Percentiles rank a stretch among this genome's conserved stretches.
These are phyloP conservation scores for Penicillium bovifimosum DNA, from an alignment of 495 filamentous ascomycete genomes.

Conservation along the genomic window DNA sequence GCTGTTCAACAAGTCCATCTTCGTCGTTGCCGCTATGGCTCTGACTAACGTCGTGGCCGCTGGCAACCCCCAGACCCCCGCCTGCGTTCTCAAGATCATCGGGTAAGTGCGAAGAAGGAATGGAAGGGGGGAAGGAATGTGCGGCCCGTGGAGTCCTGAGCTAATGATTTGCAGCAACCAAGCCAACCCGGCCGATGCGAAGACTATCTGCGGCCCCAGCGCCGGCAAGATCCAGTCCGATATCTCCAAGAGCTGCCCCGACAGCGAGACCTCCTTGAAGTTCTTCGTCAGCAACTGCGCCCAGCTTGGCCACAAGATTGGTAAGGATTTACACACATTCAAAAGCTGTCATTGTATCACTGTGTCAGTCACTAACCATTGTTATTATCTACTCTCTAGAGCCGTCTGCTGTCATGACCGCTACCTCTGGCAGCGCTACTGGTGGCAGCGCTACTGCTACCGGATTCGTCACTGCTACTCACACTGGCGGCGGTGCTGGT, in stretches of 20 bases:
- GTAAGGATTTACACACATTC: slow-evolving; percentile 21
- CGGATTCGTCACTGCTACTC: slow-evolving; percentile 7
- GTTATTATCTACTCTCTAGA: slow-evolving; percentile 1
- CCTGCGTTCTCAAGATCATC: slow-evolving; percentile 34
- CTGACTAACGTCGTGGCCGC: slow-evolving; percentile 28
- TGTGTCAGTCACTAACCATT: slow-evolving; percentile 2
- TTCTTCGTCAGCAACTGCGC: slow-evolving; percentile 31
- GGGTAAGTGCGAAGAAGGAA: slow-evolving; percentile 25
- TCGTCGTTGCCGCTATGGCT: slow-evolving; percentile 31
- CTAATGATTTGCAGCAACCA: slow-evolving; percentile 11
- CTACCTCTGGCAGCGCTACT: slow-evolving; percentile 15
- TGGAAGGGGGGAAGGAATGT: neutral
- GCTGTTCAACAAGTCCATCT: slow-evolving; percentile 34
- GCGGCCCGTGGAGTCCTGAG: neutral
- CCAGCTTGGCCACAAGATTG: slow-evolving; percentile 29
- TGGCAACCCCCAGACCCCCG: slow-evolving; percentile 23
- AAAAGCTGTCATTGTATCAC: neutral
- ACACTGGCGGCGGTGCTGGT: neutral
- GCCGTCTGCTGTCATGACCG: neutral
- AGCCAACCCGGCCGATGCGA: slow-evolving; percentile 26
- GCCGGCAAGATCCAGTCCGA: slow-evolving; percentile 26
- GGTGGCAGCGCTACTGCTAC: slow-evolving; percentile 20
- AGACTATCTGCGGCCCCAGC: slow-evolving; percentile 27
- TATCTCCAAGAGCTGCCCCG: slow-evolving; percentile 26
- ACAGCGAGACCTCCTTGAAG: slow-evolving; percentile 28